phyloP scores from a whole-genome alignment of 164 flowering plant genomes.

The Cinnamomum micranthum region DNA sequence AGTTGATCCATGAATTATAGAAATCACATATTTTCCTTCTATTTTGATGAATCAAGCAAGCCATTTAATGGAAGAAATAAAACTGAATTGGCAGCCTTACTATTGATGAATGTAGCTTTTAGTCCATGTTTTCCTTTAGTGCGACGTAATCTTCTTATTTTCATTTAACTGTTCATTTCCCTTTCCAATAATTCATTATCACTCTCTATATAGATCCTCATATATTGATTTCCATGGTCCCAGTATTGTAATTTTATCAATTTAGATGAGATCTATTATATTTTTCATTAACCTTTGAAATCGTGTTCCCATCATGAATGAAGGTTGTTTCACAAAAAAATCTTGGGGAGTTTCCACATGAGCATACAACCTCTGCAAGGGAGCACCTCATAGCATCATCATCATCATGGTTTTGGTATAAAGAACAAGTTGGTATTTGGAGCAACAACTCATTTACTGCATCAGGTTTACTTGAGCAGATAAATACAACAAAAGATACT shows the following conservation, averaged over 20 bases:
- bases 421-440: constrained; percentile 39
- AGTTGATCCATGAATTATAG: background rate
- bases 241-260: background rate
- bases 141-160: background rate
- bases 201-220: background rate
- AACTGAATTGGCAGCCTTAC: too few relatives aligned
- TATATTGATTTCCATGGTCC: background rate
- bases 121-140: too few relatives aligned
- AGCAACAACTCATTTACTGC: constrained; percentile 34
- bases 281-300: too few relatives aligned
- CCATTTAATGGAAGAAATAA: too few relatives aligned
- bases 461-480: constrained; percentile 54
- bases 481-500: constrained; percentile 56
- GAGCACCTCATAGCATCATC: constrained; percentile 20
- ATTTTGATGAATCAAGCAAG: too few relatives aligned
- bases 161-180: background rate
- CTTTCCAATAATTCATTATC: background rate
- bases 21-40: too few relatives aligned
- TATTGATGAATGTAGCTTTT: too few relatives aligned
- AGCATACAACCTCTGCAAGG: constrained; percentile 7
- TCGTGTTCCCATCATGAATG: background rate
- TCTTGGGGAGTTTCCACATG: constrained; percentile 18
- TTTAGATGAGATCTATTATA: background rate
- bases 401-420: constrained; percentile 40
- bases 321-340: constrained; percentile 45